Conservation (phyloP, 305 asterid species). For the Stenogyne calaminthoides region DNA sequence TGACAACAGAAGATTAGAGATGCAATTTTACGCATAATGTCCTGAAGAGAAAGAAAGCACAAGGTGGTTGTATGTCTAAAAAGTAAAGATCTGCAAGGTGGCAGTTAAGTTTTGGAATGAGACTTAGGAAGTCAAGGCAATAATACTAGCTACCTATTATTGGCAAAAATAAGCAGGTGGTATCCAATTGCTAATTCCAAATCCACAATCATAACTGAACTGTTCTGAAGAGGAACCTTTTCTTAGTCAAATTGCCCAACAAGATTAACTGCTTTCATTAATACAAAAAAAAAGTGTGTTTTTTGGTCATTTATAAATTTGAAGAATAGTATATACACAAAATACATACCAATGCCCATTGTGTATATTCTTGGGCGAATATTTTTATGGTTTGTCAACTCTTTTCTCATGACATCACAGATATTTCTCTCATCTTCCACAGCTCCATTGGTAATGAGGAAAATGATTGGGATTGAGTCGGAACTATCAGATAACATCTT, state of each 20-base stretch:
- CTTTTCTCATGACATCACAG: constrained; percentile 56
- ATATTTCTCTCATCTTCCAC: constrained; percentile 83
- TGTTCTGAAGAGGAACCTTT: not conserved
- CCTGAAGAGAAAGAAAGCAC: not conserved
- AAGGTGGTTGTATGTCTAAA: not conserved
- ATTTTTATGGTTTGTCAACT: constrained; percentile 40
- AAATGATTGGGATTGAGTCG: constrained; percentile 55
- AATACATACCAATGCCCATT: constrained; percentile 70
- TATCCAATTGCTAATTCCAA: not conserved
- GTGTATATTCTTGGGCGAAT: constrained; percentile 71
- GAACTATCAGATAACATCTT: constrained; percentile 57
- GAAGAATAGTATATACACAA: not conserved
- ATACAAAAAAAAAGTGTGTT: no score
- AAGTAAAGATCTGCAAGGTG: constrained; percentile 18
- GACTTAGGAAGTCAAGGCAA: constrained; percentile 7
- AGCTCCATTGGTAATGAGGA: constrained; percentile 86
- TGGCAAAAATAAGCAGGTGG: not conserved
- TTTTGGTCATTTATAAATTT: no score
- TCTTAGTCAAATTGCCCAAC: not conserved
- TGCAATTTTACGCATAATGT: constrained; percentile 15
- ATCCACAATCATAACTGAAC: constrained; percentile 8
- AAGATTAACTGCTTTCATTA: no score
- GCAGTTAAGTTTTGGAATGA: not conserved
- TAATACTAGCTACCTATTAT: not conserved
- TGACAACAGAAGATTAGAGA: not conserved